Conservation (phyloP, 2,329 filamentous ascomycete species). For the Fusarium secorum region DNA sequence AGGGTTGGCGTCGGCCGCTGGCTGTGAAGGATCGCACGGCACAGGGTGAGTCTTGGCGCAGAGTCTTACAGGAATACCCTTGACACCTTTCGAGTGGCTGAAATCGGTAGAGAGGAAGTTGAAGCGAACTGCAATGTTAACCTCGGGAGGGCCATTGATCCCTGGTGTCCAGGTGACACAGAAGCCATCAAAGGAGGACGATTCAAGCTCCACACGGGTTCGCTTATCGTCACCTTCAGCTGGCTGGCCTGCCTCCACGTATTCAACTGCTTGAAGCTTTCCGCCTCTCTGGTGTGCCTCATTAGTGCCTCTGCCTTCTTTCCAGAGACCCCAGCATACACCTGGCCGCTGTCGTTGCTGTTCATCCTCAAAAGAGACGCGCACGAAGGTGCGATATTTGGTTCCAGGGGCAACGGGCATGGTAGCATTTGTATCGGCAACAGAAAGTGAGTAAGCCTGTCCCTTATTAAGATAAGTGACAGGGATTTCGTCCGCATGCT, state of each 20-base stretch:
- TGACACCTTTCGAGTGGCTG: slow-evolving; percentile 98
- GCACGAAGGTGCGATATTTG: slow-evolving; percentile 87
- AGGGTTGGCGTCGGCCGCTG: slow-evolving; percentile 54
- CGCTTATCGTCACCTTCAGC: slow-evolving; percentile 70
- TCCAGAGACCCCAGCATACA: slow-evolving; percentile 89
- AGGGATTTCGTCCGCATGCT: slow-evolving; percentile 86
- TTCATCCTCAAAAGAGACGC: slow-evolving; percentile 97
- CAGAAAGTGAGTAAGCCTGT: slow-evolving; percentile 87
- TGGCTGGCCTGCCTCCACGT: slow-evolving; percentile 73
- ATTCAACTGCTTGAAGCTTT: slow-evolving; percentile 93
- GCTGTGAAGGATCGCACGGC: slow-evolving; percentile 58
- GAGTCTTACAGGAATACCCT: slow-evolving; percentile 92
- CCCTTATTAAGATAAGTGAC: slow-evolving; percentile 99
- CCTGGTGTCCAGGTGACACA: slow-evolving; percentile 87
- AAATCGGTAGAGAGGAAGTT: slow-evolving; percentile 99
- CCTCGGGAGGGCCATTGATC: slow-evolving; percentile 73
- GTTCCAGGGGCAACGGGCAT: slow-evolving; percentile 66
- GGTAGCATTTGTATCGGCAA: slow-evolving; percentile 77
- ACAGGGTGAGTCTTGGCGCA: slow-evolving; percentile 87
- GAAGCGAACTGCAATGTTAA: slow-evolving; percentile 89
- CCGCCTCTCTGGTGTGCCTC: slow-evolving; percentile 94
- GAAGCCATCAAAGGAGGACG: slow-evolving; percentile 90
- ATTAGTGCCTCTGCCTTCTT: slow-evolving; percentile 93
- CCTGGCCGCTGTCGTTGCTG: slow-evolving; percentile 86
- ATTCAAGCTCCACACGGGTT: slow-evolving; percentile 74